phyloP scores from a whole-genome alignment of 352 stramenopile genomes.

The Phytophthora constricta region DNA sequence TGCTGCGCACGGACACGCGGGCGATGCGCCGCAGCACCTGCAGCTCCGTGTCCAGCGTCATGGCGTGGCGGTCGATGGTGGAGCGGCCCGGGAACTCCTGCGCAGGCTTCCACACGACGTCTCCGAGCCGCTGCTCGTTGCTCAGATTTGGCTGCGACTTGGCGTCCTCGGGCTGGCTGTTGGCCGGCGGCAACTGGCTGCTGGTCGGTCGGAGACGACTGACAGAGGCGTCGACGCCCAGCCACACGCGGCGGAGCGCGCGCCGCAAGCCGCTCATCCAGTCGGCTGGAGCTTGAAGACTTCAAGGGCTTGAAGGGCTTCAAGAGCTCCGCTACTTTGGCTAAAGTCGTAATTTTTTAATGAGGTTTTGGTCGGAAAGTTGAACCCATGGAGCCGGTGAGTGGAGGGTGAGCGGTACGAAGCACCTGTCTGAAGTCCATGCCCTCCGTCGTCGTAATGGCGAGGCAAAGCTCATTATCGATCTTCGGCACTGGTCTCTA shows the following conservation, averaged over 20 bases:
- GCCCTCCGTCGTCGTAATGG: background rate
- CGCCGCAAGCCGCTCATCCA: slow-evolving; percentile 27
- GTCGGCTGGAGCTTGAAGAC: too few species aligned
- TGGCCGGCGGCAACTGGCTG: background rate
- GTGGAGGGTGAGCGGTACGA: background rate
- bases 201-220: background rate
- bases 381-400: background rate
- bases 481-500: slow-evolving; percentile 18
- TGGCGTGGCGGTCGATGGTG: slow-evolving; percentile 44
- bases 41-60: slow-evolving; percentile 44
- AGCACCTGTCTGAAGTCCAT: background rate
- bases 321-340: slow-evolving; percentile 8
- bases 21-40: slow-evolving; percentile 61
- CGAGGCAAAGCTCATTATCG: slow-evolving; percentile 33
- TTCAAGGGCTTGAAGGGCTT: too few species aligned
- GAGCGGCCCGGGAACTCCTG: slow-evolving; percentile 61
- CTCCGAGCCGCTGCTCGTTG: slow-evolving; percentile 48
- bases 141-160: slow-evolving; percentile 10
- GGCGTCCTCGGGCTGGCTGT: slow-evolving; percentile 19
- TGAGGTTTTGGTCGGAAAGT: background rate
- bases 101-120: slow-evolving; percentile 65
- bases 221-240: slow-evolving; percentile 11
- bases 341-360: background rate
- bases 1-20: slow-evolving; percentile 43
- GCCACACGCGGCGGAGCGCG: slow-evolving; percentile 33